A percentile compares a stretch with the other conserved stretches of the same genome.
Conservation (phyloP, 2,329 filamentous ascomycete genomes). For the Fusarium verticillioides region DNA sequence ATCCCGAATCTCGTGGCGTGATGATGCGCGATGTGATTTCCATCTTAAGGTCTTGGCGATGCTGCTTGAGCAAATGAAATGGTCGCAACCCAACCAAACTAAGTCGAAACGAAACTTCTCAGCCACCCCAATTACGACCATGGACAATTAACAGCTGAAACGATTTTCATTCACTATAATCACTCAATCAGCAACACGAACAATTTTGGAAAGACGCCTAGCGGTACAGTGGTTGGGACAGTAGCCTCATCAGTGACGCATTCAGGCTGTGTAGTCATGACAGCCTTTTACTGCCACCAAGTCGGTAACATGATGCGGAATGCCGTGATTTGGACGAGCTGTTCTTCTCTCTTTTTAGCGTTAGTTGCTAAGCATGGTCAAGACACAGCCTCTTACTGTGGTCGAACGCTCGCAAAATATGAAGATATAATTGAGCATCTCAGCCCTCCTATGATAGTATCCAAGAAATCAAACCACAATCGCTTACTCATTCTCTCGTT, state of each 20-base stretch:
- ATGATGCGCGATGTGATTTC: not conserved
- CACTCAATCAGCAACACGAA: not conserved
- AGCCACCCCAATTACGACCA: constrained; percentile 40
- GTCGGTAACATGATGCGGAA: not conserved
- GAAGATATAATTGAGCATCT: constrained; percentile 12
- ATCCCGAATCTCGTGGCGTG: not conserved
- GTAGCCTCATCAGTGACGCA: not conserved
- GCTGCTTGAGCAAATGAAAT: not conserved
- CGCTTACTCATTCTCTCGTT: constrained; percentile 12
- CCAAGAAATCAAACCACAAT: not conserved
- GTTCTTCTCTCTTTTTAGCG: not conserved
- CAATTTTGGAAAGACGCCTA: not conserved
- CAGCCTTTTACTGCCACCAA: not conserved
- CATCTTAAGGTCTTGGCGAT: constrained; percentile 11
- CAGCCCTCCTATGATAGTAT: not conserved
- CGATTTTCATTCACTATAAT: too few relatives aligned
- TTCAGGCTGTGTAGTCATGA: not conserved
- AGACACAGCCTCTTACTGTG: not conserved
- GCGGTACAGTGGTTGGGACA: too few relatives aligned
- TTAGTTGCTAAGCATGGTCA: not conserved
- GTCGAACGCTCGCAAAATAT: not conserved
- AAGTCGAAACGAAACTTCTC: constrained; percentile 19
- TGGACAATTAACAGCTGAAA: not conserved
- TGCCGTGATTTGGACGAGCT: not conserved
- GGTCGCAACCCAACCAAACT: not conserved